phyloP scores from a whole-genome alignment of 2,329 filamentous ascomycete species.

The Diaporthe sp. region DNA sequence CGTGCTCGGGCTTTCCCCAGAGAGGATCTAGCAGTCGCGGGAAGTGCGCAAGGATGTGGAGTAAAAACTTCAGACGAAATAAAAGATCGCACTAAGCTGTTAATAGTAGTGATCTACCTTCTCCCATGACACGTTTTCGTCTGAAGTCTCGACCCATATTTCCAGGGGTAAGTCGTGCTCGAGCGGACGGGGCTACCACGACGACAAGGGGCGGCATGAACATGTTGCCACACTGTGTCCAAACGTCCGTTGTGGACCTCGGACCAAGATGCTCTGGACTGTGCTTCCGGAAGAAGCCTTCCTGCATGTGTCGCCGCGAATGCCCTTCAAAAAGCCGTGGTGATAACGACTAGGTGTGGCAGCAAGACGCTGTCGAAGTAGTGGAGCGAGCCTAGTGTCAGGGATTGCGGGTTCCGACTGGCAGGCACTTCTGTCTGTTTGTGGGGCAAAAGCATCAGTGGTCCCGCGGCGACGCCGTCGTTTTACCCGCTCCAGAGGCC shows the following conservation, averaged over 20 bases:
- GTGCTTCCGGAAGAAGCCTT: slow-evolving; percentile 11
- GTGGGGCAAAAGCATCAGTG: slow-evolving; percentile 18
- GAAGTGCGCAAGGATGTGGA: slow-evolving; percentile 34
- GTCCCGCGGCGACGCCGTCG: slow-evolving; percentile 30
- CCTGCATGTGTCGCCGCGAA: slow-evolving; percentile 3
- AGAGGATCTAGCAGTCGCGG: slow-evolving; percentile 34
- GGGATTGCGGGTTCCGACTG: slow-evolving; percentile 23
- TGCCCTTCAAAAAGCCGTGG: background rate
- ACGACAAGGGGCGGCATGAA: slow-evolving; percentile 25
- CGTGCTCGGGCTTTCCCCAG: slow-evolving; percentile 20
- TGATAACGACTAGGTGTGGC: background rate
- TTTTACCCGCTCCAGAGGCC: slow-evolving; percentile 12
- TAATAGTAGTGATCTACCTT: slow-evolving; percentile 24
- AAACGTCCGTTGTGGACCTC: slow-evolving; percentile 17
- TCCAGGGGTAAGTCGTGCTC: slow-evolving; percentile 33
- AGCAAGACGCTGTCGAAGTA: background rate
- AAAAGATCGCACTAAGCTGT: slow-evolving; percentile 35
- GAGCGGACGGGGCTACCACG: slow-evolving; percentile 17
- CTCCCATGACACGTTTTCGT: slow-evolving; percentile 37
- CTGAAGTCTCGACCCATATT: slow-evolving; percentile 35
- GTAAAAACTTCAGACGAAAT: slow-evolving; percentile 36
- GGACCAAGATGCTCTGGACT: slow-evolving; percentile 21
- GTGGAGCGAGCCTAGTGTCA: background rate
- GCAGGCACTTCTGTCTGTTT: slow-evolving; percentile 8
- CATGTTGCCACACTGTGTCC: slow-evolving; percentile 34